These are phyloP conservation scores for Colletotrichum eremochloae DNA, from an alignment of 2,329 filamentous ascomycete genomes.

Conservation along the genomic window DNA sequence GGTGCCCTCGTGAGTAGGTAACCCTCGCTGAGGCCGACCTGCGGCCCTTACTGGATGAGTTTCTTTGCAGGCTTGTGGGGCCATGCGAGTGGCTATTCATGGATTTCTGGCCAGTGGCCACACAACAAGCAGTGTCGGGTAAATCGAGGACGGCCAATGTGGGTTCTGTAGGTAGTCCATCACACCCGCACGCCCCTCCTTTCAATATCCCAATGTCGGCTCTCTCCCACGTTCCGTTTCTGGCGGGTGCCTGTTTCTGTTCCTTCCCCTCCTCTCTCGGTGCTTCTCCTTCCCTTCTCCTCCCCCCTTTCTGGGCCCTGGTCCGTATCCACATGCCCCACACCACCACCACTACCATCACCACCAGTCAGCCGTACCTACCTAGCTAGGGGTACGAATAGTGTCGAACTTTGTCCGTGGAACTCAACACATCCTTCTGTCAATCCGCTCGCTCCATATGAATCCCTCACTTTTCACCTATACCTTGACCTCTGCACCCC, in stretches of 20 bases:
- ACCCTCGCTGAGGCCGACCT: constrained; percentile 31
- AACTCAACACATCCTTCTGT: not conserved
- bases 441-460: constrained; percentile 18
- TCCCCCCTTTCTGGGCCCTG: constrained; percentile 27
- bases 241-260: constrained; percentile 1
- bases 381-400: no score
- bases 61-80: not conserved
- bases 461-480: constrained; percentile 18
- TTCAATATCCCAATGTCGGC: not conserved
- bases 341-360: not conserved
- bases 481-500: constrained; percentile 16
- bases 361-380: not conserved
- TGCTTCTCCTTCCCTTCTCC: constrained; percentile 13
- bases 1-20: no score
- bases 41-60: constrained; percentile 22
- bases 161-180: not conserved
- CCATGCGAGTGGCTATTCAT: constrained; percentile 1
- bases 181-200: not conserved
- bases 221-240: not conserved
- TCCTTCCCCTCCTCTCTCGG: not conserved
- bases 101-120: constrained; percentile 21
- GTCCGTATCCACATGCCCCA: constrained; percentile 15
- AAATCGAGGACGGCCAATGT: constrained; percentile 10
- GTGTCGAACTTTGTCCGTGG: constrained; percentile 9
- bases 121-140: constrained; percentile 25